Conservation (phyloP, 2,329 filamentous ascomycete genomes). For the Arachnomyces sp. region DNA sequence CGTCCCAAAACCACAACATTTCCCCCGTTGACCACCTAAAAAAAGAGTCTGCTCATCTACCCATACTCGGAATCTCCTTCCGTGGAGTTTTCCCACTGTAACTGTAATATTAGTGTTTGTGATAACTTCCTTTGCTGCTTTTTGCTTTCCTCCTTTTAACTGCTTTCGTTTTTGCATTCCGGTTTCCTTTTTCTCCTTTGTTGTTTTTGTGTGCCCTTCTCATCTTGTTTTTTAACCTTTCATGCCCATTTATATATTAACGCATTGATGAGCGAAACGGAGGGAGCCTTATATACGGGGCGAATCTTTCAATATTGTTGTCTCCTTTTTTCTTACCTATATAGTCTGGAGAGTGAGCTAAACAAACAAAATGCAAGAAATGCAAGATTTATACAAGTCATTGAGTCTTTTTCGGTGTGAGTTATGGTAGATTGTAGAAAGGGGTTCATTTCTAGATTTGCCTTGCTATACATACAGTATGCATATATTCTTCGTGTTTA, state of each 20-base stretch:
- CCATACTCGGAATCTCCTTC: too few species aligned
- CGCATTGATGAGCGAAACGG: slow-evolving; percentile 12
- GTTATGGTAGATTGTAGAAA: not conserved
- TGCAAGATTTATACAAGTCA: too few species aligned
- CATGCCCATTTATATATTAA: slow-evolving; percentile 4
- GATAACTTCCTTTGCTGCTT: not conserved
- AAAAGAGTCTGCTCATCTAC: slow-evolving; percentile 10
- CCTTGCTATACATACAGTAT: too few species aligned
- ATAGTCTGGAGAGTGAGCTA: not conserved
- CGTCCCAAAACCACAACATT: too few species aligned
- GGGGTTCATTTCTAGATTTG: too few species aligned
- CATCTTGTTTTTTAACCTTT: slow-evolving; percentile 8
- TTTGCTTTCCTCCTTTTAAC: slow-evolving; percentile 12
- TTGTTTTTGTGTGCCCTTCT: too few species aligned
- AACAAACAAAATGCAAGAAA: too few species aligned
- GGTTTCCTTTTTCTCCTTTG: too few species aligned
- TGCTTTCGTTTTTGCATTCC: slow-evolving; percentile 4
- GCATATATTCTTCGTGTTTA: too few species aligned
- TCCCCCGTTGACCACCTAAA: slow-evolving; percentile 2
- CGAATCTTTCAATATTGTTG: not conserved
- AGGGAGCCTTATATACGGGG: slow-evolving; percentile 1
- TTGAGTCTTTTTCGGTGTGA: too few species aligned
- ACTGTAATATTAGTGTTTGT: slow-evolving; percentile 28
- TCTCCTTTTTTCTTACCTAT: slow-evolving; percentile 8
- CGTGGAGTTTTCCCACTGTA: slow-evolving; percentile 14